Conservation (phyloP, 73 alveolate species). For the Blepharisma japonicum region DNA sequence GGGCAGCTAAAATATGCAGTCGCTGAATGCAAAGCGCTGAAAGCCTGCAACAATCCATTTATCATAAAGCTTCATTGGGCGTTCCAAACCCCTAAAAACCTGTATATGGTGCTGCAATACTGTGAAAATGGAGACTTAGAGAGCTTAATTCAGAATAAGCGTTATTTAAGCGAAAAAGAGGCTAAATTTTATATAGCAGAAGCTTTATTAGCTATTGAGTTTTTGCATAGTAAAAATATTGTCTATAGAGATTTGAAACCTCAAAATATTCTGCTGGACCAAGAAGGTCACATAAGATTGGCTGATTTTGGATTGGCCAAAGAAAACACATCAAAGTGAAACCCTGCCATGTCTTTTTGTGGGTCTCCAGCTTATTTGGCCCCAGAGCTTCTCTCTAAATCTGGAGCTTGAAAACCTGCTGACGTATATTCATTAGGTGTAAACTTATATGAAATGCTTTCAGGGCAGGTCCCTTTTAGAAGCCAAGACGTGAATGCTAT, state of each 20-base stretch:
- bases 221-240: constrained; percentile 51
- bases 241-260: constrained; percentile 68
- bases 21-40: constrained; percentile 37
- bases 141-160: constrained; percentile 39
- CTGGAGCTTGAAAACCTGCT: constrained; percentile 57
- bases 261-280: constrained; percentile 54
- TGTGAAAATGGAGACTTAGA: constrained; percentile 66
- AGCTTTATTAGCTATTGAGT: constrained; percentile 58
- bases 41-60: constrained; percentile 50
- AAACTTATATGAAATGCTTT: constrained; percentile 65
- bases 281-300: constrained; percentile 58
- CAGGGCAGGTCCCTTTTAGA: constrained; percentile 68
- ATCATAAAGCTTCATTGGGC: constrained; percentile 50
- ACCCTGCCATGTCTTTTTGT: constrained; percentile 44
- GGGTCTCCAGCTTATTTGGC: constrained; percentile 81
- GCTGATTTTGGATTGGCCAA: constrained; percentile 59
- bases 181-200: constrained; percentile 54
- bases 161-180: constrained; percentile 17
- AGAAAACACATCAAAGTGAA: constrained; percentile 36
- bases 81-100: constrained; percentile 53
- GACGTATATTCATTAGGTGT: constrained; percentile 79
- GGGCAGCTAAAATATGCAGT: constrained; percentile 49
- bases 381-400: constrained; percentile 67
- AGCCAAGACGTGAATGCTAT: neutral
- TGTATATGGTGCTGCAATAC: constrained; percentile 51